Base-by-base conservation (phyloP, 495 filamentous ascomycete genomes). In the Hyaloscypha finlandica region DNA sequence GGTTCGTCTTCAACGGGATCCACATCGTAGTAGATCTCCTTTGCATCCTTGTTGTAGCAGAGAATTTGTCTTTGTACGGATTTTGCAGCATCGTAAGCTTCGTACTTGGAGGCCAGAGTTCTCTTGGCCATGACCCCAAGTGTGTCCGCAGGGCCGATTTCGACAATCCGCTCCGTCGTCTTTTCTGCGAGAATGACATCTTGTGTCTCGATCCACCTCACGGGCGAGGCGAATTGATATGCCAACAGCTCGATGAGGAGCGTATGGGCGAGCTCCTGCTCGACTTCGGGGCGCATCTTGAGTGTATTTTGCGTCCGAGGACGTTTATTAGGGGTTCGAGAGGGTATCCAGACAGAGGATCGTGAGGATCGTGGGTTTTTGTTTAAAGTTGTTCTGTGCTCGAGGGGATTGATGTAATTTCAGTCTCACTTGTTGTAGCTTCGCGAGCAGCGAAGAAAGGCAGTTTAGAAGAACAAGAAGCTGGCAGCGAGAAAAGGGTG, bases 191-290 rank as follows among this genome's bases (percentile, higher is more conserved):
- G 91, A 72, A 99, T 92, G 62, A 99, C 96, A 93, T 99, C 95
- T 81, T 99, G 95, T 8, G 95, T 98, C 80, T 98, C 95, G 78
- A 99, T 99, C 90, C 95, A 99, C 87, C 95, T 88, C 66, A 99
- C 95, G 33, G 95, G 95, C 29, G 93, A 97, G 71, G 95, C 95
- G 79, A 99, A 99, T 77, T 99, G 95, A 80, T 98, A 98, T 78
- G 96, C 96, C 65, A 99, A 88, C 58, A 99, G 90, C 87, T 99
- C 95, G 64, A 99, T 92, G 73, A 99, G 88, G 80, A 99, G 86
- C 70, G 94, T 99, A 80, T 99, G 94, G 75, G 94, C 88, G 75
- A 98, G 90, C 81, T 99, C 95, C 78, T 99, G 95, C 86, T 99
- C 94, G 78, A 97, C 84, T 86, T 99, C 96, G 73, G 96, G 95